Evolutionary conservation across 2,329 filamentous ascomycete genomes (phyloP), one percentile per base, ranked within the genome.

Genomic region (Acrodontium crateriforme): DNA sequence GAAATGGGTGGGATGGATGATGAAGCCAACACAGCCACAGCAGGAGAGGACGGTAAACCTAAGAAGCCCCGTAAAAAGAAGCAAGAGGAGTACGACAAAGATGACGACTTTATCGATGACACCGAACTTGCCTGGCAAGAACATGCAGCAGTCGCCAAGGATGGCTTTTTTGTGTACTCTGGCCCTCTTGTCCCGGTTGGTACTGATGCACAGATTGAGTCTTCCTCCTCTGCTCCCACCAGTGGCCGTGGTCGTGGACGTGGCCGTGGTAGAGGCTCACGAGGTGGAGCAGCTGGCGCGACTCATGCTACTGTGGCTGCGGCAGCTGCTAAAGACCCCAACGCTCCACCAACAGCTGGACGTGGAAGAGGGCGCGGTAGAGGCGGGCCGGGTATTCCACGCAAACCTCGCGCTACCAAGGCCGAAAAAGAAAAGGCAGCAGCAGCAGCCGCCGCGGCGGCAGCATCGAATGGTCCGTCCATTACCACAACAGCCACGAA

Each of bases 161-260:
- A 95, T 50, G 89, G 89, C 1, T 98, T 95, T 61, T 98, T 95
- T 52, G 89, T 98, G 2, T 98, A 94, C 56, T 91, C 82, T 35
- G 89, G 89, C 3, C 87, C 87, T 6, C 62, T 98, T 25, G 71
- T 95, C 13, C 79, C 79, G 4, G 84, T 92, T 55, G 80, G 77
- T 13, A 79, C 92, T 57, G 87, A 37, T 14, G 43, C 45, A n/a
- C 40, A 45, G 13, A 38, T 51, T 20, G 47, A 51, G 25, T 41
- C 42, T 2, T 46, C 36, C 3, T 32, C 40, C 10, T 45, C 34
- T 6, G 29, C 37, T 9, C 31, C 38, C n/a, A 33, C 32, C 8
- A 35, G 38, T 10, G 16, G 39, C 17, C 31, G 40, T 10, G 36
- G 39, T 9, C 31, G 45, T 10, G 40, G 43, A 5, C 30, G 43